Evolutionary conservation across 2,329 filamentous ascomycete species (phyloP).

Genomic region (Sporothrix inflata): DNA sequence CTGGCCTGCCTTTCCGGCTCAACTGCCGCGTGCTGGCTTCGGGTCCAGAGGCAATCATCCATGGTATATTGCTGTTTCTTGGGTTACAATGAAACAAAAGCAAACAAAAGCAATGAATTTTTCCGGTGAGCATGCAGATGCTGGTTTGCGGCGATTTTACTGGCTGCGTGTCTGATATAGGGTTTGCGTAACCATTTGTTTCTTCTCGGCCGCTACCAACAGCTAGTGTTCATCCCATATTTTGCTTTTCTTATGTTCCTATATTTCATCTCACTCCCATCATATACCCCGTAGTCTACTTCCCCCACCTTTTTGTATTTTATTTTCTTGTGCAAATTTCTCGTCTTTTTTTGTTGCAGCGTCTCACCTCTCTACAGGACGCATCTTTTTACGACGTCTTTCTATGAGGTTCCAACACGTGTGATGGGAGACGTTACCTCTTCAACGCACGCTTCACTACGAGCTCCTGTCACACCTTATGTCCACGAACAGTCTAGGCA

Average conservation of each 20-base stretch:
- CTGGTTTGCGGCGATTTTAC: not conserved
- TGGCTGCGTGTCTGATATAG: not conserved
- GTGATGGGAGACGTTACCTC: not conserved
- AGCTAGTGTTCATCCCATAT: not conserved
- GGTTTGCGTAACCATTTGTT: not conserved
- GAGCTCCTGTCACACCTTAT: not conserved
- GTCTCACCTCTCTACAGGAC: not conserved
- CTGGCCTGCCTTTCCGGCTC: slow-evolving; percentile 16
- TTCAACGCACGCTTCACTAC: not conserved
- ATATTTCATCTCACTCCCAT: too few species aligned
- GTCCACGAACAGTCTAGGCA: not conserved
- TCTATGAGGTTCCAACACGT: not conserved
- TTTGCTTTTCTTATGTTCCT: not conserved
- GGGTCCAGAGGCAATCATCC: not conserved
- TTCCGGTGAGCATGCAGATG: not conserved
- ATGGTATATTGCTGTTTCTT: not conserved
- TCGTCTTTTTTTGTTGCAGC: not conserved
- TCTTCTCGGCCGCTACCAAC: not conserved
- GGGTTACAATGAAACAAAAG: not conserved
- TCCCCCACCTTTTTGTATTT: not conserved
- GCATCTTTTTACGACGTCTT: not conserved
- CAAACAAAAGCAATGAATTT: not conserved
- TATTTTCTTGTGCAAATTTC: not conserved
- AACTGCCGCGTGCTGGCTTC: slow-evolving; percentile 22
- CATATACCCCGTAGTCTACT: too few species aligned